These are phyloP conservation scores for Ceratonia siliqua DNA, from an alignment of 306 rosid species.

Conservation along the genomic window DNA sequence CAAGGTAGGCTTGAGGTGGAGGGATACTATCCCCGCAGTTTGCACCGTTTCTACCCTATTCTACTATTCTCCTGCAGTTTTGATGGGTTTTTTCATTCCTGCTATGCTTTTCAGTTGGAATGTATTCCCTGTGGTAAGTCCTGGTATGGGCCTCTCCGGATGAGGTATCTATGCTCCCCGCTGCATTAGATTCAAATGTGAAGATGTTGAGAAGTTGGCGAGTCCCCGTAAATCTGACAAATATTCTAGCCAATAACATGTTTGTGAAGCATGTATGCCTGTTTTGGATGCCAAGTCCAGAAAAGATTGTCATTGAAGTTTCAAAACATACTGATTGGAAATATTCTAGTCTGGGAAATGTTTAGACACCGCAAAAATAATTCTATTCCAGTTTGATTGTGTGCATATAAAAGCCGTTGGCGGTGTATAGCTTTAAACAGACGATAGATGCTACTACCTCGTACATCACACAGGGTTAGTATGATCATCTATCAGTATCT, in stretches of 20 bases:
- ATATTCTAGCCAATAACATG: slow-evolving; percentile 40
- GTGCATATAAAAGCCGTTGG: slow-evolving; percentile 20
- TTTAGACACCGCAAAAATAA: slow-evolving; percentile 5
- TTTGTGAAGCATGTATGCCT: slow-evolving; percentile 62
- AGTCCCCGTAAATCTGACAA: slow-evolving; percentile 66
- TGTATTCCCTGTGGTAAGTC: slow-evolving; percentile 84
- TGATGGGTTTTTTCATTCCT: slow-evolving; percentile 24
- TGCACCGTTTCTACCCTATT: not conserved
- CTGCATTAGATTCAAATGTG: too few species aligned
- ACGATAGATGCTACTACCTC: not conserved
- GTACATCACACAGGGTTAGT: not conserved
- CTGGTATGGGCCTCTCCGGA: slow-evolving; percentile 92
- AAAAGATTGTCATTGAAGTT: slow-evolving; percentile 51
- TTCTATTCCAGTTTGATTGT: not conserved
- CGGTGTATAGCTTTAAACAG: not conserved
- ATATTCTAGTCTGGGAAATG: not conserved
- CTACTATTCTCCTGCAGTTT: slow-evolving; percentile 15
- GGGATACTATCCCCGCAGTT: slow-evolving; percentile 86
- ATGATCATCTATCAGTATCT: too few species aligned
- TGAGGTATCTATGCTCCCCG: slow-evolving; percentile 68
- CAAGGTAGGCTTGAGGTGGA: slow-evolving; percentile 76
- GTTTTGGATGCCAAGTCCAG: slow-evolving; percentile 58
- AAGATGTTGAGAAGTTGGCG: slow-evolving; percentile 64
- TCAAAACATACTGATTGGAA: slow-evolving; percentile 40
- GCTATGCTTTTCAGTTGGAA: slow-evolving; percentile 72